Percentiles rank a stretch among this genome's conserved stretches.
Evolutionary conservation across 306 rosid genomes (phyloP).

Genomic region (Castanea crenata): DNA sequence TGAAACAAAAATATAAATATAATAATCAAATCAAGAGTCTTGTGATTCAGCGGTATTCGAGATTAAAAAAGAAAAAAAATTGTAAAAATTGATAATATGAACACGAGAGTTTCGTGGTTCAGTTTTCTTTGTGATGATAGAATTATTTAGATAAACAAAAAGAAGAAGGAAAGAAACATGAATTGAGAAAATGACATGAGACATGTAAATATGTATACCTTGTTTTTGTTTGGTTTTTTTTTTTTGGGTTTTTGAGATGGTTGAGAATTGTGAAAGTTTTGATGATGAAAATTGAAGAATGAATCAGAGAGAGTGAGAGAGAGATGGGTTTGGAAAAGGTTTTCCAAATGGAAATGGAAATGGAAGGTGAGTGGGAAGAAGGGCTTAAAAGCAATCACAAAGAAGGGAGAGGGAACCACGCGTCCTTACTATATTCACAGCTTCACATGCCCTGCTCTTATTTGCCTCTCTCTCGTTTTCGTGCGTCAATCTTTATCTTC

Average conservation of each 20-base stretch:
- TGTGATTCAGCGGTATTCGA: no score
- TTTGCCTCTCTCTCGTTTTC: not conserved
- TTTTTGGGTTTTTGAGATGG: not conserved
- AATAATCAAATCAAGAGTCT: not conserved
- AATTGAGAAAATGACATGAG: not conserved
- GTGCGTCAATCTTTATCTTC: not conserved
- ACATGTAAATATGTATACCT: not conserved
- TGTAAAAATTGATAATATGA: no score
- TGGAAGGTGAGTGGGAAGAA: not conserved
- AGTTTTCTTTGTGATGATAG: no score
- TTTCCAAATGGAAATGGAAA: no score
- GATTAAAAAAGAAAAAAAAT: not conserved
- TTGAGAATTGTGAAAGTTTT: no score
- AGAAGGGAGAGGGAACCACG: slow-evolving; percentile 38
- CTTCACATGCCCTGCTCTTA: slow-evolving; percentile 22
- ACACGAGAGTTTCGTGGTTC: no score
- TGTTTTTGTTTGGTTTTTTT: not conserved
- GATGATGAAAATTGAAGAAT: not conserved
- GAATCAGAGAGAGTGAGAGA: not conserved
- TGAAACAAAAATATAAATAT: not conserved
- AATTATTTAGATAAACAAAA: no score
- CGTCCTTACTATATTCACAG: slow-evolving; percentile 38
- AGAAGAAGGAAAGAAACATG: no score
- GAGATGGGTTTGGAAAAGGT: not conserved
- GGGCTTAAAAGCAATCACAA: slow-evolving; percentile 46